These are phyloP conservation scores for Epichloe gansuensis DNA, from an alignment of 2,329 filamentous ascomycete species.

Conservation along the genomic window DNA sequence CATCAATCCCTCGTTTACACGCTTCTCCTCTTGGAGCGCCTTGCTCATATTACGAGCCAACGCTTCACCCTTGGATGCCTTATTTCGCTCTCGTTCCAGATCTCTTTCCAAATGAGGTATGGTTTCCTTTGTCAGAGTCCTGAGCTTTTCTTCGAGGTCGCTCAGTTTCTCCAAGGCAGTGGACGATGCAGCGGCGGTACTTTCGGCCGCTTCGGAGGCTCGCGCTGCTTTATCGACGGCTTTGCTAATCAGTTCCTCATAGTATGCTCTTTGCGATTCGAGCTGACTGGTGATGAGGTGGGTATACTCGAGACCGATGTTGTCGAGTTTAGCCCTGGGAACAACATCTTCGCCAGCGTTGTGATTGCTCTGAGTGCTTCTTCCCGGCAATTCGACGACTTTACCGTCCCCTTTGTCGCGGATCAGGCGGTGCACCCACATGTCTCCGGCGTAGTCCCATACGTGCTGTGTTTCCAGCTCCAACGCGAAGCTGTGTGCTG, in stretches of 20 bases:
- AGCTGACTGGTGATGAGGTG: constrained; percentile 87
- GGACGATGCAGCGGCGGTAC: constrained; percentile 39
- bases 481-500: constrained; percentile 81
- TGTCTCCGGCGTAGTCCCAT: constrained; percentile 94
- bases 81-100: constrained; percentile 52
- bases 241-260: constrained; percentile 82
- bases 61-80: constrained; percentile 59
- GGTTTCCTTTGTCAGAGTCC: constrained; percentile 40
- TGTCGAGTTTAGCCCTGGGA: constrained; percentile 55
- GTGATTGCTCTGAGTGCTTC: constrained; percentile 22
- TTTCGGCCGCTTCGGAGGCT: constrained; percentile 55
- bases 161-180: constrained; percentile 37
- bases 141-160: constrained; percentile 32
- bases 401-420: constrained; percentile 89
- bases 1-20: constrained; percentile 69
- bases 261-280: constrained; percentile 85
- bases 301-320: constrained; percentile 86
- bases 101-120: constrained; percentile 63
- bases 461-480: constrained; percentile 90
- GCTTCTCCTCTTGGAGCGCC: constrained; percentile 76
- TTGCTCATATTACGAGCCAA: constrained; percentile 66
- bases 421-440: constrained; percentile 91
- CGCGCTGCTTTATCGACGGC: constrained; percentile 79
- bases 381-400: constrained; percentile 72
- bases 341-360: constrained; percentile 52